Conservation (phyloP, 2,329 filamentous ascomycete species). For the Colletotrichum eremochloae region DNA sequence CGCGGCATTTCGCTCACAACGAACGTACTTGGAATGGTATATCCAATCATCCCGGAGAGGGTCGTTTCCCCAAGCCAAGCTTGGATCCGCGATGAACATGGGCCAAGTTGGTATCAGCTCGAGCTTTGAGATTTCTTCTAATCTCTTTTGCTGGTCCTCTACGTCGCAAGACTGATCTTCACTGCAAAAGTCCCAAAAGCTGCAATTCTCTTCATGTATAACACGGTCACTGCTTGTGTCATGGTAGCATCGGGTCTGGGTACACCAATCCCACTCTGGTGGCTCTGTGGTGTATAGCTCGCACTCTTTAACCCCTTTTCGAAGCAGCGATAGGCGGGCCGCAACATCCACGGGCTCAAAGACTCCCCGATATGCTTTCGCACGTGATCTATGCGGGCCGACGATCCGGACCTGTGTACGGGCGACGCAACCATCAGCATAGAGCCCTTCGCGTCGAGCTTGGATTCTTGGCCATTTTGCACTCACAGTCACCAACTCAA, state of each 20-base stretch:
- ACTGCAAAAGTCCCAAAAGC: too few relatives aligned
- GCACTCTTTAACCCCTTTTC: background rate
- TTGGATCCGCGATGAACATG: background rate
- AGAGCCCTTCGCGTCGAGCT: background rate
- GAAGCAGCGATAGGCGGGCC: background rate
- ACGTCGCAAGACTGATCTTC: background rate
- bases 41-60: background rate
- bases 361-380: background rate
- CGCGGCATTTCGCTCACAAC: background rate
- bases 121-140: background rate
- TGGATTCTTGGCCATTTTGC: background rate
- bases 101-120: background rate
- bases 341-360: background rate
- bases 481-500: background rate
- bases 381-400: background rate
- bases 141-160: background rate
- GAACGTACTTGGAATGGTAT: background rate
- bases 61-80: background rate
- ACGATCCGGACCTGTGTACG: background rate
- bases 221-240: background rate
- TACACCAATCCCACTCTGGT: rapidly evolving
- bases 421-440: background rate
- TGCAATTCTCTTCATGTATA: background rate
- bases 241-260: background rate
- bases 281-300: background rate